These are phyloP conservation scores for Hortaea werneckii DNA, from an alignment of 2,329 filamentous ascomycete genomes.

Conservation along the genomic window DNA sequence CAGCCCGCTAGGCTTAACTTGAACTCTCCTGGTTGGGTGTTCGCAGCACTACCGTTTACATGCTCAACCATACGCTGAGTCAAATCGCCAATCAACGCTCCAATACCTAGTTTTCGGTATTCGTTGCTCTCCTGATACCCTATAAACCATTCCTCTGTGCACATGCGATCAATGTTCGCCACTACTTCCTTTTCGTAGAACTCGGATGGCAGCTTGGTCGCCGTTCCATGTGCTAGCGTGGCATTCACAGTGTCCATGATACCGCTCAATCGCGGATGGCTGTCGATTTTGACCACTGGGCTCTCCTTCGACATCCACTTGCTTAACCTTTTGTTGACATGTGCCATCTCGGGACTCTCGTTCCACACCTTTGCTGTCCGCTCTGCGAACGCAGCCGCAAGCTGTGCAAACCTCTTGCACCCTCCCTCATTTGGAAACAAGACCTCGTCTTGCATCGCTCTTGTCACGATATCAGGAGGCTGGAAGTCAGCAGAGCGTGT, in stretches of 20 bases:
- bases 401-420: conserved; percentile 38
- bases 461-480: conserved; percentile 34
- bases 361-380: conserved; percentile 40
- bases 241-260: conserved; percentile 93
- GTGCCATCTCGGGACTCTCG: conserved; percentile 65
- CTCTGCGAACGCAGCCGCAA: conserved; percentile 38
- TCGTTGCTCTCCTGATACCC: conserved; percentile 78
- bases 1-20: conserved; percentile 76
- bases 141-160: conserved; percentile 84
- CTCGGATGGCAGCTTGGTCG: conserved; percentile 66
- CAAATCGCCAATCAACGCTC: conserved; percentile 72
- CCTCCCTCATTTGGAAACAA: conserved; percentile 41
- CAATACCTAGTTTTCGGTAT: conserved; percentile 84
- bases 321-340: conserved; percentile 65
- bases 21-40: conserved; percentile 35
- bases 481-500: conserved; percentile 33
- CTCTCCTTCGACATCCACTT: conserved; percentile 72
- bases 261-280: conserved; percentile 71
- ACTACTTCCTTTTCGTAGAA: conserved; percentile 74
- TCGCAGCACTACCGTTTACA: conserved; percentile 25
- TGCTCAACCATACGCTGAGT: conserved; percentile 44
- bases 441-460: conserved; percentile 38
- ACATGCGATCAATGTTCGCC: conserved; percentile 60
- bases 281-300: conserved; percentile 67
- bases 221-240: conserved; percentile 71